These are phyloP conservation scores for Aspergillus jensenii DNA, from an alignment of 2,329 filamentous ascomycete species.

Conservation along the genomic window DNA sequence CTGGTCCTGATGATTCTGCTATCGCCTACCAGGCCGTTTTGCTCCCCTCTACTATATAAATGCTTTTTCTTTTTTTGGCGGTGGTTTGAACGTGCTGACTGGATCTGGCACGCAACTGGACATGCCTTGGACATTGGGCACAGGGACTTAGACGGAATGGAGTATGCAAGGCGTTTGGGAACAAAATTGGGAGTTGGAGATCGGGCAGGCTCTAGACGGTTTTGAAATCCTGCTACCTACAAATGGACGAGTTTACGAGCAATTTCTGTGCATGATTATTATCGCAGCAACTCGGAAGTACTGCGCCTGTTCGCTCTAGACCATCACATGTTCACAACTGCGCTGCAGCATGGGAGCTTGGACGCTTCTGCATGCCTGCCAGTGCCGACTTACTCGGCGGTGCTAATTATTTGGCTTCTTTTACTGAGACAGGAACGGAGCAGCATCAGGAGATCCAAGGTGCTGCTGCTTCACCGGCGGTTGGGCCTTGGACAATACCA, in stretches of 20 bases:
- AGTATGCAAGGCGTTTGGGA: slow-evolving; percentile 10
- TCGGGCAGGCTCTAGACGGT: not conserved
- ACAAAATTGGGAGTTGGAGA: slow-evolving; percentile 6
- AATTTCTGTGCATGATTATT: not conserved
- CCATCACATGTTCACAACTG: slow-evolving; percentile 9
- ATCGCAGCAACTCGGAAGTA: not conserved
- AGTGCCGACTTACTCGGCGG: not conserved
- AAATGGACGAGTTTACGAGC: slow-evolving; percentile 1
- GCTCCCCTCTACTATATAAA: too few relatives aligned
- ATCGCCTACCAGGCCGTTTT: not conserved
- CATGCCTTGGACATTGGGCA: not conserved
- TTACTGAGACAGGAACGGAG: slow-evolving; percentile 1
- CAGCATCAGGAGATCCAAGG: not conserved
- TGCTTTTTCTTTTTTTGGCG: too few relatives aligned
- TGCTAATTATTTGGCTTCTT: not conserved
- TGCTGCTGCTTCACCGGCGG: too few relatives aligned
- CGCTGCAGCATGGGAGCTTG: not conserved
- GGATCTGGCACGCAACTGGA: not conserved
- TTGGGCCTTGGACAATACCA: too few relatives aligned
- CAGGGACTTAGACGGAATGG: not conserved
- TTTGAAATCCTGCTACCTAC: not conserved
- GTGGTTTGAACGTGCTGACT: too few relatives aligned
- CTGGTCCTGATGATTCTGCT: not conserved
- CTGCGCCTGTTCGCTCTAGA: slow-evolving; percentile 1
- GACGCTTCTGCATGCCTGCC: not conserved